Evolutionary conservation across 1,284 basidiomycete species (phyloP), one percentile per base, ranked within the genome.

Genomic region (Pascua guehoae): DNA sequence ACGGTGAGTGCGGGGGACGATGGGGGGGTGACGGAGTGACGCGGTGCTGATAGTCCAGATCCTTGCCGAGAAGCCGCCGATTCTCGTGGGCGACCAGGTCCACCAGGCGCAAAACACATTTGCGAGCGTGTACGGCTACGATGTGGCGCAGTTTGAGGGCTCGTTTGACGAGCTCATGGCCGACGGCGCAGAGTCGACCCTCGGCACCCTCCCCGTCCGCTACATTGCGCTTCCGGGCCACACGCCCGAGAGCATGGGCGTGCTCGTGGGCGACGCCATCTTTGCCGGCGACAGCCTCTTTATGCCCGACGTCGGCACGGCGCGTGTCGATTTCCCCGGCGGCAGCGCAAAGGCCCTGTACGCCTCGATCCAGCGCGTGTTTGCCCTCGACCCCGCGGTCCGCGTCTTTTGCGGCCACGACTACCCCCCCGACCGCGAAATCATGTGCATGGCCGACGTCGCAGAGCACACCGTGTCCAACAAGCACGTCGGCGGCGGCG

Each of bases 281-380:
- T 72, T 69, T 43, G 66, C 62, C 0, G 70, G 70, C 10, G 70
- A 72, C 51, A 66, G 66, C 15, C 57, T 72, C 43, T 71, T 72
- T 44, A 54, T 71, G 51, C 70, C 70, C 16, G 63, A 67, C 43
- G 63, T 70, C 12, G 68, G 68, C 18, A 65, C 68, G 4, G 69
- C 70, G 45, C 66, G 70, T 16, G 64, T 65, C 41, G 70, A 72
- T 54, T 72, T 72, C 51, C 69, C 69, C 14, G 64, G 66, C 44
- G 70, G 69, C 8, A 60, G 61, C 39, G 61, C 67, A 32, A 32
- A 52, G 24, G 3, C 24, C 4, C 24, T 32, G 4, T 32, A 32
- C 24, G 24, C 24, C 24, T 32, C 24, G 24, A 32, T 32, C 24
- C 24, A 32, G 24, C 24, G 24, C 24, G 24, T 32, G 24, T 32